Conservation (phyloP, 2,329 filamentous ascomycete species). For the Onygenales sp. region DNA sequence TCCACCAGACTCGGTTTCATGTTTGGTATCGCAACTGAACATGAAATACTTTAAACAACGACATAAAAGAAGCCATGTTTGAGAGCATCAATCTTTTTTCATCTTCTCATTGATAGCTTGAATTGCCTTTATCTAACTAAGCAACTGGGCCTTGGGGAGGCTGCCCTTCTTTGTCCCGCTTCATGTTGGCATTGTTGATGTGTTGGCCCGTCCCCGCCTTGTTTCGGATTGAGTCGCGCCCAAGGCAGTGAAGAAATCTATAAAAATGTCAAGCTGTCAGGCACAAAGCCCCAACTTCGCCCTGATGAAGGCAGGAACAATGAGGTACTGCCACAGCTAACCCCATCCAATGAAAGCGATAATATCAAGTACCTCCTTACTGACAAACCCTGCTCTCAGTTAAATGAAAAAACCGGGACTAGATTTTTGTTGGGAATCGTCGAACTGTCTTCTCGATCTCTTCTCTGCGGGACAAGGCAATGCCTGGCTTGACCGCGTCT, state of each 20-base stretch:
- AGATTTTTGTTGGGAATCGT: no score
- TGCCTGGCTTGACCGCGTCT: no score
- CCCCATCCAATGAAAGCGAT: neutral
- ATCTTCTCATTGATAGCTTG: no score
- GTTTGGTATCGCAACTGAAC: neutral
- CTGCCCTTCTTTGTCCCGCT: neutral
- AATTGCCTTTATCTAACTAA: no score
- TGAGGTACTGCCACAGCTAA: neutral
- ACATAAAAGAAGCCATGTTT: neutral
- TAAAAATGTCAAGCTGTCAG: constrained; percentile 1
- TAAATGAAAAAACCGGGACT: no score
- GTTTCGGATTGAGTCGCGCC: neutral
- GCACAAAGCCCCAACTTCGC: constrained; percentile 1
- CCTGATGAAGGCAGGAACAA: neutral
- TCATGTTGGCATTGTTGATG: constrained; percentile 1
- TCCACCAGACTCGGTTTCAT: no score
- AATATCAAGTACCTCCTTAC: no score
- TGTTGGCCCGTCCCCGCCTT: neutral
- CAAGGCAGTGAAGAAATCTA: neutral
- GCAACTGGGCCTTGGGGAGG: neutral
- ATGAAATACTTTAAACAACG: neutral
- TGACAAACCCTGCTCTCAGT: no score
- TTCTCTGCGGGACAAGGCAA: no score
- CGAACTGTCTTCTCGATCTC: no score
- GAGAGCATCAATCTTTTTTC: neutral